Percentiles rank a stretch among this genome's conserved stretches.
Conservation (phyloP, 2,329 filamentous ascomycete genomes). For the Juglanconis sp. region DNA sequence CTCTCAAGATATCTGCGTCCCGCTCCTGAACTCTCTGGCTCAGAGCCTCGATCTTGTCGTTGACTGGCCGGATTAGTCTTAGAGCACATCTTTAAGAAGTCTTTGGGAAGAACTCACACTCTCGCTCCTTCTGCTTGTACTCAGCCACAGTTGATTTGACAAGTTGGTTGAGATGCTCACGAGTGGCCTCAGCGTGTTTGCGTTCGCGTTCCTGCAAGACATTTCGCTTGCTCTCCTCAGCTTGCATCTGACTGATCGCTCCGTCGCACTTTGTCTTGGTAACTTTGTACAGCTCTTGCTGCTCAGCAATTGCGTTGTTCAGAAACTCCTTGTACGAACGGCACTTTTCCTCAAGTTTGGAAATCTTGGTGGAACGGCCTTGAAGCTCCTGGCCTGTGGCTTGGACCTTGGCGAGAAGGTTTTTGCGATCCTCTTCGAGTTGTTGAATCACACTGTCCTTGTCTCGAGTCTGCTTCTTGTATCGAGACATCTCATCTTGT, state of each 20-base stretch:
- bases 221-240: conserved; percentile 27
- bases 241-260: conserved; percentile 31
- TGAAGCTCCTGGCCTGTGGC: conserved; percentile 27
- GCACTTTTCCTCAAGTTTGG: conserved; percentile 33
- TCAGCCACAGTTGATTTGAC: conserved; percentile 16
- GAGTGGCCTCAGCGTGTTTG: conserved; percentile 32
- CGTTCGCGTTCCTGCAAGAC: conserved; percentile 24
- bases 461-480: background rate
- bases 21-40: conserved; percentile 14
- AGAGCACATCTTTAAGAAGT: background rate
- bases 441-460: conserved; percentile 10
- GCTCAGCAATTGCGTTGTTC: conserved; percentile 44
- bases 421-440: conserved; percentile 26
- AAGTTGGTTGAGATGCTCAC: conserved; percentile 26
- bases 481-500: background rate
- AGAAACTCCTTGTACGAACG: conserved; percentile 35
- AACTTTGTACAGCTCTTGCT: conserved; percentile 40
- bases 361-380: conserved; percentile 25
- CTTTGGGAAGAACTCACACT: conserved; percentile 10
- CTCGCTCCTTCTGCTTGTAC: conserved; percentile 3
- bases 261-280: conserved; percentile 32
- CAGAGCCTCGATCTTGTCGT: conserved; percentile 20
- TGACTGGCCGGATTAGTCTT: conserved; percentile 12
- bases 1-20: conserved; percentile 6
- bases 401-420: conserved; percentile 24